Percentiles rank a stretch among this genome's conserved stretches.
These are phyloP conservation scores for Omphalea diandra DNA, from an alignment of 441 rosid species.

Conservation along the genomic window DNA sequence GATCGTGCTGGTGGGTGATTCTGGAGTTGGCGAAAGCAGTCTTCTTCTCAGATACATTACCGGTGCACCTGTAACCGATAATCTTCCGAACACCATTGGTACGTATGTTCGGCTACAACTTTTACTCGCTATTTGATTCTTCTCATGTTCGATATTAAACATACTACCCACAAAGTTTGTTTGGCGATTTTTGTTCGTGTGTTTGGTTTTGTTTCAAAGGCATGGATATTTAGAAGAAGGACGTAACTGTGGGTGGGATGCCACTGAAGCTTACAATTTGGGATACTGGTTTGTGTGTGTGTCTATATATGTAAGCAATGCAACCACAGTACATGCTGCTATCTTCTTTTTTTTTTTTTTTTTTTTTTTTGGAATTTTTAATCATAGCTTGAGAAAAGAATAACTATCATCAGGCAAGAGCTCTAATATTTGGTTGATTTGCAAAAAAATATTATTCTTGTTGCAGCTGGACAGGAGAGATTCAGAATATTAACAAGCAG, in stretches of 20 bases:
- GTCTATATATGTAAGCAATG: too few species aligned
- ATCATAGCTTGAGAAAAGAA: too few species aligned
- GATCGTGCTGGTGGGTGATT: conserved; percentile 60
- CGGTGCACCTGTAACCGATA: conserved; percentile 34
- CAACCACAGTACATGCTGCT: not conserved
- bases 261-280: conserved; percentile 83
- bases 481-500: conserved; percentile 82
- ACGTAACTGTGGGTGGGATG: conserved; percentile 68
- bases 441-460: conserved; percentile 18
- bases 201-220: conserved; percentile 38
- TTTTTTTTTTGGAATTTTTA: not conserved
- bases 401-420: too few species aligned
- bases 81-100: conserved; percentile 56
- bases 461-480: conserved; percentile 94
- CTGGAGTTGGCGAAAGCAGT: conserved; percentile 63
- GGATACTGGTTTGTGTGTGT: conserved; percentile 74
- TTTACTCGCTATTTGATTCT: not conserved
- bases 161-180: too few species aligned
- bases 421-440: conserved; percentile 11
- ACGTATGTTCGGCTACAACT: too few species aligned
- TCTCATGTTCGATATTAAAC: too few species aligned
- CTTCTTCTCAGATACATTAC: conserved; percentile 59
- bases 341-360: too few species aligned
- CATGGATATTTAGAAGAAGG: conserved; percentile 91
- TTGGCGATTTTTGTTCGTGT: too few species aligned